phyloP scores from a whole-genome alignment of 768 basidiomycete species.

The Mycena maculata region DNA sequence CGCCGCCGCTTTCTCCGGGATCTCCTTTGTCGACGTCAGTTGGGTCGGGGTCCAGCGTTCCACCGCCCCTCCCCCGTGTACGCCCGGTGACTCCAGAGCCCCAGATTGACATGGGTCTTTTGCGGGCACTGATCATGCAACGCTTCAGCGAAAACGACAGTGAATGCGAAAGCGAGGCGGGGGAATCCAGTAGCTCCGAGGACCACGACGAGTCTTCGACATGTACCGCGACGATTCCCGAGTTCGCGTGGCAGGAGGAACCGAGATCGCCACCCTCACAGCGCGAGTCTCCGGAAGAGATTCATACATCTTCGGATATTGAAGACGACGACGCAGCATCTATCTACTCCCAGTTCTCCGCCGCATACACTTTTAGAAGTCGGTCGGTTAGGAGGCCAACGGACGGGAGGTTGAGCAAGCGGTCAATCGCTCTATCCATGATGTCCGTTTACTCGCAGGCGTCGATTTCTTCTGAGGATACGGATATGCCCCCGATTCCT shows the following conservation, averaged over 20 bases:
- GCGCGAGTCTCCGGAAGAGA: slow-evolving; percentile 7
- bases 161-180: slow-evolving; percentile 7
- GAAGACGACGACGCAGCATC: slow-evolving; percentile 27
- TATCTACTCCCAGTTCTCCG: slow-evolving; percentile 29
- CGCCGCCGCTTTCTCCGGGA: slow-evolving; percentile 24
- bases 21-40: not conserved
- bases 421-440: slow-evolving; percentile 20
- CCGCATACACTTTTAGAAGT: slow-evolving; percentile 27
- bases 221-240: slow-evolving; percentile 5
- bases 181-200: not conserved
- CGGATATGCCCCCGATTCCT: slow-evolving; percentile 19
- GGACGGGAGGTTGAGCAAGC: slow-evolving; percentile 7
- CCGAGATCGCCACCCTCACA: slow-evolving; percentile 27
- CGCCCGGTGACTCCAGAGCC: slow-evolving; percentile 20
- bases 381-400: slow-evolving; percentile 19
- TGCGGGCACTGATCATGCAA: slow-evolving; percentile 6
- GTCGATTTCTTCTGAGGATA: slow-evolving; percentile 25
- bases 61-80: not conserved
- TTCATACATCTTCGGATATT: not conserved
- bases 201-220: not conserved
- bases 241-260: slow-evolving; percentile 31
- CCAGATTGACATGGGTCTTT: slow-evolving; percentile 11
- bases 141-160: not conserved
- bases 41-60: not conserved
- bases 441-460: slow-evolving; percentile 33